These are phyloP conservation scores for Aspergillus luchuensis DNA, from an alignment of 2,329 filamentous ascomycete species.

Conservation along the genomic window DNA sequence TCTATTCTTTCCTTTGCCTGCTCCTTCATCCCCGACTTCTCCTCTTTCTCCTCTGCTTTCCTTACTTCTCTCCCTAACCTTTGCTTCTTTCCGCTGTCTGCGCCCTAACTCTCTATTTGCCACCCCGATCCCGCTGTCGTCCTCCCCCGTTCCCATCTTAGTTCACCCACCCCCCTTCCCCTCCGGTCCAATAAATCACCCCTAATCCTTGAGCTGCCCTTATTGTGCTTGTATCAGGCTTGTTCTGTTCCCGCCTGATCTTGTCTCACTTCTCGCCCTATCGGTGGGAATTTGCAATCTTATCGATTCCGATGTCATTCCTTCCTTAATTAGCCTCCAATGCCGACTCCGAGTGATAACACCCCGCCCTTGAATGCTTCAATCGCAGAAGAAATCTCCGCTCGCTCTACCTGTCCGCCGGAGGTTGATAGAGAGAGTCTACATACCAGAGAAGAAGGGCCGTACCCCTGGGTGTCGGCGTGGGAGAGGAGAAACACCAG, in stretches of 20 bases:
- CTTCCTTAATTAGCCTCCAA: constrained; percentile 44
- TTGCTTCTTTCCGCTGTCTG: too few relatives aligned
- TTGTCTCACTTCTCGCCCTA: constrained; percentile 29
- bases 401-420: constrained; percentile 54
- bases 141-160: not conserved
- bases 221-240: constrained; percentile 1
- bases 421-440: constrained; percentile 44
- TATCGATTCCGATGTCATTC: constrained; percentile 39
- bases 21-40: constrained; percentile 10
- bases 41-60: constrained; percentile 12
- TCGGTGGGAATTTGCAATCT: constrained; percentile 17
- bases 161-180: not conserved
- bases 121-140: not conserved
- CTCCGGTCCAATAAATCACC: constrained; percentile 7
- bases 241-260: constrained; percentile 13
- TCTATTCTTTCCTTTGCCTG: constrained; percentile 9
- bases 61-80: not conserved
- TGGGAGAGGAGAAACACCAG: constrained; percentile 27
- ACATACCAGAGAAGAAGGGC: too few relatives aligned
- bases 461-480: constrained; percentile 5
- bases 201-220: not conserved
- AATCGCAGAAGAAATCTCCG: constrained; percentile 47
- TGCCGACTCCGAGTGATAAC: constrained; percentile 54
- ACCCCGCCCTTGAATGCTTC: constrained; percentile 45
- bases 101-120: too few relatives aligned